phyloP scores from a whole-genome alignment of 371 early-diverging fungal genomes.

The Rhizopus microsporus region DNA sequence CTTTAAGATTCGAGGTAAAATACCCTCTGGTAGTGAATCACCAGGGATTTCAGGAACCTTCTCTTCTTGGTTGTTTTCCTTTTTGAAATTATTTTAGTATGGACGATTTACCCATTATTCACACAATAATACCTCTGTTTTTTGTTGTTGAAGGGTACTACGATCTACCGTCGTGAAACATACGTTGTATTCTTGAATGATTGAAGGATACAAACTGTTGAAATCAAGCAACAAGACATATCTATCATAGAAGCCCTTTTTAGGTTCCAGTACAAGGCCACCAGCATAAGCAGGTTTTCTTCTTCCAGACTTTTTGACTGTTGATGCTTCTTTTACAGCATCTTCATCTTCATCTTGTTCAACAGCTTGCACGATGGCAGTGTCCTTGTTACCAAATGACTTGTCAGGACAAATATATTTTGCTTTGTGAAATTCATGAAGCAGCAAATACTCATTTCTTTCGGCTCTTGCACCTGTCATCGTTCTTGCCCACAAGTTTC shows the following conservation, averaged over 20 bases:
- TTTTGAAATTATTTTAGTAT: neutral
- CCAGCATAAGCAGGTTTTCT: slow-evolving; percentile 96
- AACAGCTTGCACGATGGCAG: slow-evolving; percentile 41
- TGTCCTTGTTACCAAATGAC: slow-evolving; percentile 20
- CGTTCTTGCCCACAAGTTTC: slow-evolving; percentile 94
- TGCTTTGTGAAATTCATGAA: slow-evolving; percentile 95
- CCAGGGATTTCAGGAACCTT: slow-evolving; percentile 79
- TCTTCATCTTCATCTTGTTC: slow-evolving; percentile 58
- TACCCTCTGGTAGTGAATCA: slow-evolving; percentile 60
- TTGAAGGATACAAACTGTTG: slow-evolving; percentile 99
- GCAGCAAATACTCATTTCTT: slow-evolving; percentile 95
- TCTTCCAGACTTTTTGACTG: slow-evolving; percentile 46
- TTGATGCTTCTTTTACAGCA: slow-evolving; percentile 34
- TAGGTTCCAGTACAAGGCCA: slow-evolving; percentile 98
- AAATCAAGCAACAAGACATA: slow-evolving; percentile 97
- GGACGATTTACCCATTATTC: neutral
- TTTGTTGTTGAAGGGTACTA: slow-evolving; percentile 8
- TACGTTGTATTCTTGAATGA: slow-evolving; percentile 99
- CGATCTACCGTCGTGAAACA: slow-evolving; percentile 95
- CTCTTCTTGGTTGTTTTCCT: slow-evolving; percentile 50
- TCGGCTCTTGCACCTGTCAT: slow-evolving; percentile 96
- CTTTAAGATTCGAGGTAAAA: slow-evolving; percentile 91
- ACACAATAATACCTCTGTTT: slow-evolving; percentile 5
- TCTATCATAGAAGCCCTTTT: slow-evolving; percentile 93
- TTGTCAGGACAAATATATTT: slow-evolving; percentile 95